These are phyloP conservation scores for Hirsutella thompsonii DNA, from an alignment of 2,329 filamentous ascomycete genomes.

Conservation along the genomic window DNA sequence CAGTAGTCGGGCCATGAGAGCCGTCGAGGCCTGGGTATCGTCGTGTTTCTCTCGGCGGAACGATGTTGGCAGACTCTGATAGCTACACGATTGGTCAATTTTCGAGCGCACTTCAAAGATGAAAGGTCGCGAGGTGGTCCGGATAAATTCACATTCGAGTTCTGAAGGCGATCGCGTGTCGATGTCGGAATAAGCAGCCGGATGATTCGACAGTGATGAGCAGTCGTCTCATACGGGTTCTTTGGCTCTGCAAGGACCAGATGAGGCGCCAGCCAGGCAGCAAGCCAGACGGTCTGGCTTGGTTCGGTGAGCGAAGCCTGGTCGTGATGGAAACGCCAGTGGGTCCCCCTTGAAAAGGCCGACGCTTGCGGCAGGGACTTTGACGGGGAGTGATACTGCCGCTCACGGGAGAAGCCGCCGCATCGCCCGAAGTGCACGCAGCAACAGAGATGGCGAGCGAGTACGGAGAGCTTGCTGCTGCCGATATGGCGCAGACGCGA, in stretches of 20 bases:
- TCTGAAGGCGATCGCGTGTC: no score
- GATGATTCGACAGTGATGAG: no score
- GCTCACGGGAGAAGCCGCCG: background rate
- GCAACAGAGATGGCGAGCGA: background rate
- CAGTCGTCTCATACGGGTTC: no score
- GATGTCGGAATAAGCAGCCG: no score
- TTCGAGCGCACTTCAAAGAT: no score
- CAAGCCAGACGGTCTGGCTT: no score
- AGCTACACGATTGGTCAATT: background rate
- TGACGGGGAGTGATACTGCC: background rate
- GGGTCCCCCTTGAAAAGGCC: background rate
- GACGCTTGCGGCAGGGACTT: background rate
- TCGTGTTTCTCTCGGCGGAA: background rate
- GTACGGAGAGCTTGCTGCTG: constrained; percentile 1
- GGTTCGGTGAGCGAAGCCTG: no score
- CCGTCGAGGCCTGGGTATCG: background rate
- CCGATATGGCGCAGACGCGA: background rate
- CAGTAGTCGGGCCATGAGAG: constrained; percentile 4
- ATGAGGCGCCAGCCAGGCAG: background rate
- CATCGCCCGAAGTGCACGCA: background rate
- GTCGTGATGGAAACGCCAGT: background rate
- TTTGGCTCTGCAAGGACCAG: background rate
- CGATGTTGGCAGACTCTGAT: no score
- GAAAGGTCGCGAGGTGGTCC: no score
- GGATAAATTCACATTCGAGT: no score